Base-by-base conservation (phyloP, 2,329 filamentous ascomycete genomes). In the Ceratocystis alfenasii region DNA sequence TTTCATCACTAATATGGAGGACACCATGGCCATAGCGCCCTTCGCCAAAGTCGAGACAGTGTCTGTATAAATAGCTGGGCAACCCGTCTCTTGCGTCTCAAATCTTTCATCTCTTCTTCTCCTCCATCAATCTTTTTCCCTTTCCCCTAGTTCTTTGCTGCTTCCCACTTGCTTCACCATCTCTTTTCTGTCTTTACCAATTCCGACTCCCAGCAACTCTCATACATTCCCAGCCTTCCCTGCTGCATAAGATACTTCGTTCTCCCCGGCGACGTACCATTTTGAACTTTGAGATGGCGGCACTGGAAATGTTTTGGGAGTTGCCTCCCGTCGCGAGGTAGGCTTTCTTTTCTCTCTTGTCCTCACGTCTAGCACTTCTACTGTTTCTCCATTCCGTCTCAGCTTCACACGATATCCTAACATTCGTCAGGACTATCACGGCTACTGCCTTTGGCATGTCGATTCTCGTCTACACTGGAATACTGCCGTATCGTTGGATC, bases 391-490 rank as follows among this genome's bases (percentile, higher is more conserved):
- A 64, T 17, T 28, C 57, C 25, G 20, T 22, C 61, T 22, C 44
- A 7, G 65, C 25, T 71, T 73, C 69, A 75, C 71, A 25, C 8
- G 53, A 63, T 45, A 63, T 63, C 62, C 65, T 67, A 67, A 64
- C 65, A 61, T 33, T 46, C 61, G 53, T n/a, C 74, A 90, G 88
- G 77, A 88, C 84, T 68, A 76, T 89, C 68, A 83, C 85, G 72
- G 82, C 84, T 68, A 77, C 81, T 66, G 80, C 85, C 63, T 80
- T 88, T 69, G 72, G 79, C 65, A 78, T 86, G 59, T 90, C 87
- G 20, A 73, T 84, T 50, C 75, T 83, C 44, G 79, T 86, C 50
- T 79, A 86, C 71, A 76, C 82, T 57, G 76, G 80, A 22, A 66
- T 89, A 15, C 69, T 89, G 66, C 76, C 75, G 48, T 73, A 74